Percentiles rank a stretch among this genome's conserved stretches.
Conservation (phyloP, 805 yeast species). For the Nakazawaea pomicola region DNA sequence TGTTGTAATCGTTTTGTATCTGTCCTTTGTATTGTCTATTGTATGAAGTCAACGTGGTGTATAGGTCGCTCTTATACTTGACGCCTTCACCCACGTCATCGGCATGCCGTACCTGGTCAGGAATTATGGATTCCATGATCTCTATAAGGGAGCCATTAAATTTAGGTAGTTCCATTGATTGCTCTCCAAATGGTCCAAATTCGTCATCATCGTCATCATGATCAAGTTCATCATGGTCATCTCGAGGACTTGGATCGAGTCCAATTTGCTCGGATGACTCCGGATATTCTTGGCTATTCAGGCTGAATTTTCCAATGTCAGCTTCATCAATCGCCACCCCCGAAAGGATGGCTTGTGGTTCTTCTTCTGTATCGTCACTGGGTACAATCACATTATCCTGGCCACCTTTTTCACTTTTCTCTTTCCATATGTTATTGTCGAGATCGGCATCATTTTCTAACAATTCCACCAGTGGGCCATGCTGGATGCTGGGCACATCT, state of each 20-base stretch:
- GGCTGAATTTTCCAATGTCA: too few relatives aligned
- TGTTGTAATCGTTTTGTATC: slow-evolving; percentile 4
- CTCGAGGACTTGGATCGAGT: too few relatives aligned
- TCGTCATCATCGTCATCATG: slow-evolving; percentile 7
- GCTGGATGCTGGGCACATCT: too few relatives aligned
- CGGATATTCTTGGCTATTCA: too few relatives aligned
- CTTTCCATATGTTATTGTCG: too few relatives aligned
- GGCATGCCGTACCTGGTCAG: not conserved
- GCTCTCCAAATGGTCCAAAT: slow-evolving; percentile 12
- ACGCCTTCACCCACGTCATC: not conserved
- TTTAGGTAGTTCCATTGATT: not conserved
- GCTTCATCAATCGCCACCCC: too few relatives aligned
- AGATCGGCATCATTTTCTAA: too few relatives aligned
- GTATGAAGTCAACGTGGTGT: not conserved
- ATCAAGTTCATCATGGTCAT: not conserved
- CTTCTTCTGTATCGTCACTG: not conserved
- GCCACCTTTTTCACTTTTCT: too few relatives aligned
- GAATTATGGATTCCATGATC: not conserved
- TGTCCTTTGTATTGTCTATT: not conserved
- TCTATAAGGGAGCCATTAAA: not conserved
- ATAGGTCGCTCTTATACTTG: too few relatives aligned
- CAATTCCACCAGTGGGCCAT: too few relatives aligned
- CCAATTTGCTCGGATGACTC: too few relatives aligned
- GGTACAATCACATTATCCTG: not conserved
- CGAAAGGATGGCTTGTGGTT: too few relatives aligned